Conservation (phyloP, 441 rosid species). For the Capsella rubella region DNA sequence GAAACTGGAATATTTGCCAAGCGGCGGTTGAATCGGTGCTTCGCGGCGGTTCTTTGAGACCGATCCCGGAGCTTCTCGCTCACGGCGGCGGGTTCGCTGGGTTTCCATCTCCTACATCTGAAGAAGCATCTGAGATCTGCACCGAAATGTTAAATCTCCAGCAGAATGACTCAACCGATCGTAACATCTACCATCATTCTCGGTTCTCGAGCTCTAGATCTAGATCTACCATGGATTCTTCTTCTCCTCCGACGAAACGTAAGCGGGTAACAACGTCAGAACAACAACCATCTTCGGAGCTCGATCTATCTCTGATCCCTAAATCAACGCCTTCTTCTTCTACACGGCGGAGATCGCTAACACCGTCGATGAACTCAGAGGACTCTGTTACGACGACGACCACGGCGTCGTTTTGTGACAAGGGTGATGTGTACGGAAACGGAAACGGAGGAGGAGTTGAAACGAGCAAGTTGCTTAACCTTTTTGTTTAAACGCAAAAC, state of each 20-base stretch:
- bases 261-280: constrained; percentile 12
- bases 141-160: constrained; percentile 36
- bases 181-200: constrained; percentile 46
- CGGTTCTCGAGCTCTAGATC: constrained; percentile 61
- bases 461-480: constrained; percentile 57
- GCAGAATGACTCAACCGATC: constrained; percentile 36
- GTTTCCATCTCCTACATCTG: constrained; percentile 37
- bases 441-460: constrained; percentile 42
- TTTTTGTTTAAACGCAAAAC: constrained; percentile 53
- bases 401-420: constrained; percentile 42
- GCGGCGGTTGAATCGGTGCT: constrained; percentile 74
- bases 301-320: constrained; percentile 50
- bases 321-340: constrained; percentile 22
- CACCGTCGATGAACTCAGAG: constrained; percentile 63
- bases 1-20: constrained; percentile 72
- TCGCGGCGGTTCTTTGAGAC: constrained; percentile 59
- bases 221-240: constrained; percentile 38
- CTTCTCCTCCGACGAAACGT: constrained; percentile 40
- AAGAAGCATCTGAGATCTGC: constrained; percentile 45
- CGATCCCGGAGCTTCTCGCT: constrained; percentile 47
- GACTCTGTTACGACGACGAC: constrained; percentile 54
- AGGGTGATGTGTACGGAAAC: constrained; percentile 28
- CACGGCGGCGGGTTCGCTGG: constrained; percentile 38
- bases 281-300: constrained; percentile 21
- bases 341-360: constrained; percentile 24